Evolutionary conservation across 1,139 yeast species (phyloP).

Genomic region (Suhomyces bribrorum): DNA sequence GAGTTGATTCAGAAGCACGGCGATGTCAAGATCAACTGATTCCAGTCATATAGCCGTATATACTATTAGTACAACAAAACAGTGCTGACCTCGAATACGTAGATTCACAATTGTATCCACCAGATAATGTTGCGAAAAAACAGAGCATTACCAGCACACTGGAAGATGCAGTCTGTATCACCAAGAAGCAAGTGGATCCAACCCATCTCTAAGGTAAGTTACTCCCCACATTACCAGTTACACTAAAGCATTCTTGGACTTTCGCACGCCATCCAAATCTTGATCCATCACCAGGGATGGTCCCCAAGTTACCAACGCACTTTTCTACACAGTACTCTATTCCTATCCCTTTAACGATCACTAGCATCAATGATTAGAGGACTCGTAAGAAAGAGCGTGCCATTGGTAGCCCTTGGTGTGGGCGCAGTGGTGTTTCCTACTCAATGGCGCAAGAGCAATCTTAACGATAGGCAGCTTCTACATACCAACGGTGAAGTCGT

Average conservation of each 20-base stretch:
- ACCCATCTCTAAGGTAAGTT: too few species aligned
- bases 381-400: conserved; percentile 26
- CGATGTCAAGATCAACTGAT: too few species aligned
- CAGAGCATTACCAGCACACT: too few species aligned
- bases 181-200: too few species aligned
- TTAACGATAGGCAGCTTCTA: conserved; percentile 23
- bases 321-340: background rate
- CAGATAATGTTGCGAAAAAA: too few species aligned
- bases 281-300: background rate
- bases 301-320: background rate
- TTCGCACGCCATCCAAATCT: background rate
- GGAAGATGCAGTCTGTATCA: too few species aligned
- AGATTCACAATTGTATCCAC: too few species aligned
- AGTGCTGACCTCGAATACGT: too few species aligned
- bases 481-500: conserved; percentile 34
- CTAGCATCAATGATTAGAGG: conserved; percentile 17
- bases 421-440: conserved; percentile 51
- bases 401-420: conserved; percentile 45
- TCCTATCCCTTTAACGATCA: background rate
- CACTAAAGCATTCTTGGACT: background rate
- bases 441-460: conserved; percentile 35
- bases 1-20: conserved; percentile 26
- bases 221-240: background rate
- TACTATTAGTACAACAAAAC: too few species aligned
- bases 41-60: too few species aligned